Evolutionary conservation across 2,329 filamentous ascomycete genomes (phyloP), one percentile per base, ranked within the genome.

Genomic region (Sclerotinia minor): DNA sequence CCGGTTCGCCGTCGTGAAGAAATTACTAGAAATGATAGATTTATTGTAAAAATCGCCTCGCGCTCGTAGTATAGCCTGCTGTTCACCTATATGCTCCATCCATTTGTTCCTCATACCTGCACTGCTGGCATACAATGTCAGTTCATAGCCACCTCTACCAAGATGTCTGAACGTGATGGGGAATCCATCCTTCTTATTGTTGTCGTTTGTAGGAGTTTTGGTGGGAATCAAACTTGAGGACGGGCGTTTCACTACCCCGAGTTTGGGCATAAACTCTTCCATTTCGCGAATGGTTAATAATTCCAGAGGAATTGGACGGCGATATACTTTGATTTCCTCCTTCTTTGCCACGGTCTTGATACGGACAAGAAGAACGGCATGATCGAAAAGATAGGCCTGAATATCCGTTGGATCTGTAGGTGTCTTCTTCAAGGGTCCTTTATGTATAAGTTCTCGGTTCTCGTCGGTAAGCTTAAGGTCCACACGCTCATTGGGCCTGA

Each of bases 101-200:
- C 95, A 99, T 80, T 98, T 99, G 78, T 94, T 92, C 68, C 95
- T 87, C 35, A 92, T 92, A 11, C 92, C 90, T 73, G 92, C 89
- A 69, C 92, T 96, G 13, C 90, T 88, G 58, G 93, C 94, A 79
- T 90, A 98, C 5, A 99, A 84, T 4, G 94, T 95, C 75, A 93
- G 82, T 77, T 97, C 94, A 77, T 97, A 99, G 44, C 94, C 95
- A 65, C 93, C 94, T 79, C 96, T 97, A 60, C 95, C 95, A 69
- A 99, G 85, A 83, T 97, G 93, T 73, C 92, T 89, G 83, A 99
- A 99, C 2, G 94, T 98, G 70, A 99, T 96, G 0, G 95, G 95
- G 81, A 92, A 96, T 58, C 92, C 92, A 74, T 96, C 92, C 73
- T 85, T 86, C 77, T 85, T 87, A 72, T 89, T 85, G 57, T 82